These are phyloP conservation scores for Capsella rubella DNA, from an alignment of 441 rosid species.

Conservation along the genomic window DNA sequence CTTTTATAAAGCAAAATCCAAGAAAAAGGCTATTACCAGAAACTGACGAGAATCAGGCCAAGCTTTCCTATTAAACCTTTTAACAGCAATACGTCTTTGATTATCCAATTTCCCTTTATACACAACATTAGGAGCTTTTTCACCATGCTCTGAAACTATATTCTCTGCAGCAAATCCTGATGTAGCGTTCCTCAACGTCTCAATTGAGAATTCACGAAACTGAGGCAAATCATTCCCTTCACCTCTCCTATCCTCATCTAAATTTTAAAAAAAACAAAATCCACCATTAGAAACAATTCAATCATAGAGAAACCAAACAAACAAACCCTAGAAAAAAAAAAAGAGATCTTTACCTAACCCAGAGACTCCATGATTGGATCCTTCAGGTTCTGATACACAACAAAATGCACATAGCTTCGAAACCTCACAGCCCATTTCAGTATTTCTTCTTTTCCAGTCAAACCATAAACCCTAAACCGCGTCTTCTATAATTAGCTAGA, in stretches of 20 bases:
- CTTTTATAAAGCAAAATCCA: not conserved
- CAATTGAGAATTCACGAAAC: constrained; percentile 80
- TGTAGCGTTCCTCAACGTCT: constrained; percentile 72
- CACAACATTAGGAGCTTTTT: constrained; percentile 81
- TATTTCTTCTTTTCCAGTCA: constrained; percentile 25
- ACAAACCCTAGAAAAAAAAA: not conserved
- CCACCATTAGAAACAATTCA: not conserved
- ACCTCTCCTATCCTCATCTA: constrained; percentile 63
- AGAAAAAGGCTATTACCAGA: constrained; percentile 47
- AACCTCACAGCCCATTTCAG: constrained; percentile 75
- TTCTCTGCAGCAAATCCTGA: constrained; percentile 77
- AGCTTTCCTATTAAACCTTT: constrained; percentile 69
- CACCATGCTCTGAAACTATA: constrained; percentile 78
- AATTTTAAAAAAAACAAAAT: constrained; percentile 11
- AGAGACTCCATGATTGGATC: constrained; percentile 67
- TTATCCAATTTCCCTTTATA: constrained; percentile 73
- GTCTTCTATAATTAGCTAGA: constrained; percentile 8
- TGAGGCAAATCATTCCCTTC: constrained; percentile 63
- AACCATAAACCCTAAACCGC: constrained; percentile 42
- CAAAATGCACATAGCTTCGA: constrained; percentile 77
- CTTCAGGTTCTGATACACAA: constrained; percentile 63
- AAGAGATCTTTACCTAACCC: constrained; percentile 52
- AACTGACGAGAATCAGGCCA: constrained; percentile 80
- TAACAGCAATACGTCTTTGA: constrained; percentile 72
- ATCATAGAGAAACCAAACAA: constrained; percentile 9